Percentiles rank a stretch among this genome's conserved stretches.
phyloP scores from a whole-genome alignment of 1,284 basidiomycete species.

The Puccinia horiana region DNA sequence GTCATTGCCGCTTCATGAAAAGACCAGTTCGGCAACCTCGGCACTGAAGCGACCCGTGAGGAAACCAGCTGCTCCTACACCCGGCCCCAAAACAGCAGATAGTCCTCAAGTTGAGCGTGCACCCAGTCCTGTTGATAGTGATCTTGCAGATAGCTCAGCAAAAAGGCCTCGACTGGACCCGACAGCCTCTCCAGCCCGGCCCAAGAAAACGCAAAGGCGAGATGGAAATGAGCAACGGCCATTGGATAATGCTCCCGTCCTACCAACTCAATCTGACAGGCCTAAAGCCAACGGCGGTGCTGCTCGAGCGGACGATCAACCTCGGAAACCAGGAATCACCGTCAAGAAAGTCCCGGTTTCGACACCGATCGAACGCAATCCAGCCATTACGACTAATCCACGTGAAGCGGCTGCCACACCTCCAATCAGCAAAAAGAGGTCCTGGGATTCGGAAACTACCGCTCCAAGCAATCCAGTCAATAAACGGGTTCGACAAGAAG shows the following conservation, averaged over 20 bases:
- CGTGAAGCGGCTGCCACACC: neutral
- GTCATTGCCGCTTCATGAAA: neutral
- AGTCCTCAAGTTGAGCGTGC: neutral
- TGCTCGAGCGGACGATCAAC: neutral
- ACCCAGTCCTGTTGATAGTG: neutral
- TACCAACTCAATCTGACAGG: neutral
- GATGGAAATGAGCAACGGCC: slow-evolving; percentile 9
- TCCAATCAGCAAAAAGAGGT: neutral
- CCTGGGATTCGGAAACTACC: neutral
- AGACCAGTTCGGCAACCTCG: neutral
- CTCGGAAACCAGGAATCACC: neutral
- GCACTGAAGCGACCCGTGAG: neutral
- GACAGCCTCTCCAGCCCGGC: neutral
- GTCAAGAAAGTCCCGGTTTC: slow-evolving; percentile 18
- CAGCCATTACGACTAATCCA: neutral
- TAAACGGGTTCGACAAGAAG: slow-evolving; percentile 5
- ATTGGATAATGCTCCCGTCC: neutral
- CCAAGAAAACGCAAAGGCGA: slow-evolving; percentile 24
- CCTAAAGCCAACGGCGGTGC: neutral
- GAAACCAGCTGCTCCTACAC: neutral
- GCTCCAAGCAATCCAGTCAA: neutral
- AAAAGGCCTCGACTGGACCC: neutral
- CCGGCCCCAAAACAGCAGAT: neutral
- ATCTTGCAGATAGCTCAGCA: neutral
- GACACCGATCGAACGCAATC: neutral